Conservation (phyloP, 2,329 filamentous ascomycete species). For the Lachnellula willkommii region DNA sequence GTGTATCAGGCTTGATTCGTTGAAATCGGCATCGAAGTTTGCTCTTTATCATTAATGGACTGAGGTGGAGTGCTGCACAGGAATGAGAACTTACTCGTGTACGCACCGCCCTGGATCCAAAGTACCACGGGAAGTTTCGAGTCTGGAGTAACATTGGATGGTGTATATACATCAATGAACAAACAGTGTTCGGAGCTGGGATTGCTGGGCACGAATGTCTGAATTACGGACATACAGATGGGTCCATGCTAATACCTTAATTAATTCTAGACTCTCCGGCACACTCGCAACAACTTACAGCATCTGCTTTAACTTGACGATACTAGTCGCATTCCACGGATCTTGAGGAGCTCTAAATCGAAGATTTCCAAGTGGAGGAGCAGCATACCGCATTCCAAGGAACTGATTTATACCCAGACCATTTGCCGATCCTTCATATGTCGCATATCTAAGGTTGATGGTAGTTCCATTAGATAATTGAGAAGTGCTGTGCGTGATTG, state of each 20-base stretch:
- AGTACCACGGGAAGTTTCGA: conserved; percentile 51
- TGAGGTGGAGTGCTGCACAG: too few species aligned
- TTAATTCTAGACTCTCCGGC: background rate
- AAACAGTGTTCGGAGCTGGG: conserved; percentile 58
- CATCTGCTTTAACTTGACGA: conserved; percentile 12
- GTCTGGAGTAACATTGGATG: conserved; percentile 42
- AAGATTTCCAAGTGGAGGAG: conserved; percentile 57
- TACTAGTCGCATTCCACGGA: conserved; percentile 34
- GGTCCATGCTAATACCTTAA: conserved; percentile 12
- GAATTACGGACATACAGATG: conserved; percentile 9
- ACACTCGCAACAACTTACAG: background rate
- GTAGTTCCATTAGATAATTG: background rate
- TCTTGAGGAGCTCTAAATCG: conserved; percentile 63
- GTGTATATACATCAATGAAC: conserved; percentile 57
- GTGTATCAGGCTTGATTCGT: conserved; percentile 55
- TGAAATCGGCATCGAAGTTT: conserved; percentile 46
- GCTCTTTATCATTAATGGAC: conserved; percentile 40
- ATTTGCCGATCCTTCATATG: conserved; percentile 53
- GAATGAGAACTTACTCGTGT: too few species aligned
- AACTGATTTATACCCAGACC: conserved; percentile 59
- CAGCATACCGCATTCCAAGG: conserved; percentile 67
- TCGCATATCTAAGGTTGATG: conserved; percentile 59
- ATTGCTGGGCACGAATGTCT: too few species aligned
- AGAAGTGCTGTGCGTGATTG: too few species aligned
- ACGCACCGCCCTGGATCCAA: conserved; percentile 50